These are phyloP conservation scores for Akanthomyces uredinophilus DNA, from an alignment of 2,329 filamentous ascomycete species.

Conservation along the genomic window DNA sequence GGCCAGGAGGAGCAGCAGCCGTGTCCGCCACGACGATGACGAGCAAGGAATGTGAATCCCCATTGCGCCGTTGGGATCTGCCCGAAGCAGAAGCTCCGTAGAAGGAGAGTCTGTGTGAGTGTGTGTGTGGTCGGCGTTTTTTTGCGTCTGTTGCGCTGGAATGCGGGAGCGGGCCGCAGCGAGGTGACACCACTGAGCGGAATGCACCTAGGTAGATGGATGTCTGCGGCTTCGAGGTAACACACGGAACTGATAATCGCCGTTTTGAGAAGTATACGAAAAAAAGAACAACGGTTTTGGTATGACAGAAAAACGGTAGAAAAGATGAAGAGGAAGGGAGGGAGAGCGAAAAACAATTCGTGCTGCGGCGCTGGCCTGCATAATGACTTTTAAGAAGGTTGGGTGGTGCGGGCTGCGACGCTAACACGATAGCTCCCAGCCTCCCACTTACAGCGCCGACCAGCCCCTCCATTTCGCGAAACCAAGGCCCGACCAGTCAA, in stretches of 20 bases:
- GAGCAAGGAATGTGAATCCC: constrained; percentile 14
- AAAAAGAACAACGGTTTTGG: not conserved
- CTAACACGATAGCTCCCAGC: constrained; percentile 25
- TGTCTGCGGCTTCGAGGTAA: not conserved
- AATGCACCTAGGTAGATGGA: not conserved
- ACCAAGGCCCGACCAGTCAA: not conserved
- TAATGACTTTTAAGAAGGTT: constrained; percentile 28
- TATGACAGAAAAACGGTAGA: constrained; percentile 10
- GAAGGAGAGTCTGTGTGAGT: not conserved
- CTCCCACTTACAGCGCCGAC: constrained; percentile 27
- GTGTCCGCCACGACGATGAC: constrained; percentile 14
- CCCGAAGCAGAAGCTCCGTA: constrained; percentile 2
- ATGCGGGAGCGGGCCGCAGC: constrained; percentile 15
- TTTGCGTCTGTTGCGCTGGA: constrained; percentile 1
- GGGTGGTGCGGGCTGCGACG: constrained; percentile 20
- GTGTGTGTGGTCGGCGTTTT: not conserved
- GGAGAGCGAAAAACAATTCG: constrained; percentile 11
- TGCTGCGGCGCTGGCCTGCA: constrained; percentile 24
- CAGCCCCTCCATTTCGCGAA: constrained; percentile 16
- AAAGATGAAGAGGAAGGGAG: constrained; percentile 2
- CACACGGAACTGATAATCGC: not conserved
- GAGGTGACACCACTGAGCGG: constrained; percentile 1
- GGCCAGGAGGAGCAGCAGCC: constrained; percentile 35
- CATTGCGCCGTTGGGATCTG: constrained; percentile 5
- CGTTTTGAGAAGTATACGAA: not conserved